Percentiles rank a stretch among this genome's conserved stretches.
These are phyloP conservation scores for Rubroboletus satanas DNA, from an alignment of 768 basidiomycete species.

Conservation along the genomic window DNA sequence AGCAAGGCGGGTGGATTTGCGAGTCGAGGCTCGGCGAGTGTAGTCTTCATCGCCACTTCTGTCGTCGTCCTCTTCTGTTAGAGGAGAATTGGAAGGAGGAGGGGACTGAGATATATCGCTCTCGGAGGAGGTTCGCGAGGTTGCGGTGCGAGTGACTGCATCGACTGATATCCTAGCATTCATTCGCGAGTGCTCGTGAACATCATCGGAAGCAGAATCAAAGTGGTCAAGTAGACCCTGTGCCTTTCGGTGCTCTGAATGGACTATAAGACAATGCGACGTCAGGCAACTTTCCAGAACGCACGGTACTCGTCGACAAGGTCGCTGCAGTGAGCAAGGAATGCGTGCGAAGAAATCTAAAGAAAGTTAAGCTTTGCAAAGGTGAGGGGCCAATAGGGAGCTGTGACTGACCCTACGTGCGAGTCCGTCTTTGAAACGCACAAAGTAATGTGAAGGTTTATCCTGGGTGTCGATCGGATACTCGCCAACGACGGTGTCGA, in stretches of 20 bases:
- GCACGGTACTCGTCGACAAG: conserved; percentile 57
- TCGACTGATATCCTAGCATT: conserved; percentile 35
- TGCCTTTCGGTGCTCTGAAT: conserved; percentile 43
- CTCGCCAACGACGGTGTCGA: conserved; percentile 59
- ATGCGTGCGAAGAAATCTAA: conserved; percentile 42
- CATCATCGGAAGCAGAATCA: conserved; percentile 50
- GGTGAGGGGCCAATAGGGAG: not conserved
- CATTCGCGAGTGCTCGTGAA: conserved; percentile 60
- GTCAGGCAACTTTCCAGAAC: conserved; percentile 18
- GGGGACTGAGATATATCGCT: conserved; percentile 10
- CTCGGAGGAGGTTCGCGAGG: conserved; percentile 5
- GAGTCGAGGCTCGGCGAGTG: not conserved
- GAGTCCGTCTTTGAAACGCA: conserved; percentile 53
- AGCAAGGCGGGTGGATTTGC: conserved; percentile 19
- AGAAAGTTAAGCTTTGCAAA: conserved; percentile 1
- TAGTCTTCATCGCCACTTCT: conserved; percentile 15
- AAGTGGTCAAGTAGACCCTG: conserved; percentile 46
- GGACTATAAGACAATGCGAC: conserved; percentile 6
- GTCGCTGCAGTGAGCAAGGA: conserved; percentile 38
- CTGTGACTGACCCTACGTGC: conserved; percentile 48
- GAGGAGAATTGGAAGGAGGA: conserved; percentile 13
- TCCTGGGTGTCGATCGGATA: conserved; percentile 31
- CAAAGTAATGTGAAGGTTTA: conserved; percentile 54
- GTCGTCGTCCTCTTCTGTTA: conserved; percentile 30
- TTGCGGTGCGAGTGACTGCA: not conserved